A percentile compares a stretch with the other conserved stretches of the same genome.
phyloP scores from a whole-genome alignment of 2,329 filamentous ascomycete genomes.

The Fusarium equiseti region DNA sequence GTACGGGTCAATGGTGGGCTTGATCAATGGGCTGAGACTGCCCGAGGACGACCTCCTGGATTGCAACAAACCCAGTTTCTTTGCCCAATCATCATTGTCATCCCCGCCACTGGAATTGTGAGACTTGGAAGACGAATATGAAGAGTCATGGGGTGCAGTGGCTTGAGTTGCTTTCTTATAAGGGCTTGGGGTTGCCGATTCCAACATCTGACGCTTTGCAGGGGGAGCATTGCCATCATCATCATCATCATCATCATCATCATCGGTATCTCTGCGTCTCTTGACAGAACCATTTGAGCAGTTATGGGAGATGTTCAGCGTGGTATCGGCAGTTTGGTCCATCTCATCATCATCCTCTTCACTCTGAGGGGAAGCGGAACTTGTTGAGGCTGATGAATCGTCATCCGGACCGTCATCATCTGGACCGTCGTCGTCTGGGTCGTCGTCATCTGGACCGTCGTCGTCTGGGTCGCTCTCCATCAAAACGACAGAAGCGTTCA shows the following conservation, averaged over 20 bases:
- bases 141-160: background rate
- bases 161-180: background rate
- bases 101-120: background rate
- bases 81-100: background rate
- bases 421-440: too few relatives aligned
- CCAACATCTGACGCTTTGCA: slow-evolving; percentile 11
- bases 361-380: background rate
- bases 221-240: slow-evolving; percentile 8
- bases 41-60: background rate
- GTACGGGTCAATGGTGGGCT: slow-evolving; percentile 14
- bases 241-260: slow-evolving; percentile 6
- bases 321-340: background rate
- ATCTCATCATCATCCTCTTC: background rate
- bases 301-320: background rate
- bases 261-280: slow-evolving; percentile 13
- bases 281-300: background rate
- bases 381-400: background rate
- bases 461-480: background rate
- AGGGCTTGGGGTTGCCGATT: background rate
- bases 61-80: background rate
- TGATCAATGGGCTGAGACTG: slow-evolving; percentile 1
- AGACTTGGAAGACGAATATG: background rate
- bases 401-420: background rate
- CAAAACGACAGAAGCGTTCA: background rate
- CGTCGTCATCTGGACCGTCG: background rate